Conservation (phyloP, 1,284 basidiomycete species). For the Ganoderma resinaceum region DNA sequence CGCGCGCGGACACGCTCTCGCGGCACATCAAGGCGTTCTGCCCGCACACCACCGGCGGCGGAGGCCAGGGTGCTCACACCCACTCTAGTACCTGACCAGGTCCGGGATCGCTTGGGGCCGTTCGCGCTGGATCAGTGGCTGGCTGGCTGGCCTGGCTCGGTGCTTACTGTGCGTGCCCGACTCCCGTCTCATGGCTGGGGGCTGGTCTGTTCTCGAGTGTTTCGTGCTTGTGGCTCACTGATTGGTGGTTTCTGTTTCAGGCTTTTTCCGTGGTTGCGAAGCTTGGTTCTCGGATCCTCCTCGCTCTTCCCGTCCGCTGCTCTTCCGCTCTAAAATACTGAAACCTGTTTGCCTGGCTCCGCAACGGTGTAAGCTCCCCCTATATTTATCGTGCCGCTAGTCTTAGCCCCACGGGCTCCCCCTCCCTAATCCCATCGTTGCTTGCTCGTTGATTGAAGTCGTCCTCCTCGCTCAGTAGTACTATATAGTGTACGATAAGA, state of each 20-base stretch:
- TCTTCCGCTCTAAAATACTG: slow-evolving; percentile 2
- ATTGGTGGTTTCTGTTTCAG: slow-evolving; percentile 12
- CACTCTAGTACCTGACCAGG: slow-evolving; percentile 10
- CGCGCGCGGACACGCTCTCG: slow-evolving; percentile 32
- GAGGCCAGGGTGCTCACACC: neutral
- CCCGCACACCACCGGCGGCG: slow-evolving; percentile 17
- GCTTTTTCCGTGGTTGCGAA: slow-evolving; percentile 4
- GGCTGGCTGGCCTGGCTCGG: slow-evolving; percentile 11
- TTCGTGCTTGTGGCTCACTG: slow-evolving; percentile 6
- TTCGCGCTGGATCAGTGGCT: neutral
- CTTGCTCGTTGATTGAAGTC: neutral
- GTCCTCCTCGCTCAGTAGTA: neutral
- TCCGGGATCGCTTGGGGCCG: too few relatives aligned
- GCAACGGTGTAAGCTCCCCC: neutral
- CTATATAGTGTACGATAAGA: neutral
- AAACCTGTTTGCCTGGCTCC: neutral
- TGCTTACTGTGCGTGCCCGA: slow-evolving; percentile 14
- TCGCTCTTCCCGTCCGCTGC: slow-evolving; percentile 7
- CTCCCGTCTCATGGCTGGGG: slow-evolving; percentile 6
- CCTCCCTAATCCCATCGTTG: neutral
- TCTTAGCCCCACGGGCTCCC: neutral
- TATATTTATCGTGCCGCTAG: slow-evolving; percentile 9
- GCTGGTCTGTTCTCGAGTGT: neutral
- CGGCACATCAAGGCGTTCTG: slow-evolving; percentile 36
- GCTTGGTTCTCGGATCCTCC: slow-evolving; percentile 11